These are phyloP conservation scores for Secale cereale DNA, from an alignment of 176 grass and related monocot genomes.

Conservation along the genomic window DNA sequence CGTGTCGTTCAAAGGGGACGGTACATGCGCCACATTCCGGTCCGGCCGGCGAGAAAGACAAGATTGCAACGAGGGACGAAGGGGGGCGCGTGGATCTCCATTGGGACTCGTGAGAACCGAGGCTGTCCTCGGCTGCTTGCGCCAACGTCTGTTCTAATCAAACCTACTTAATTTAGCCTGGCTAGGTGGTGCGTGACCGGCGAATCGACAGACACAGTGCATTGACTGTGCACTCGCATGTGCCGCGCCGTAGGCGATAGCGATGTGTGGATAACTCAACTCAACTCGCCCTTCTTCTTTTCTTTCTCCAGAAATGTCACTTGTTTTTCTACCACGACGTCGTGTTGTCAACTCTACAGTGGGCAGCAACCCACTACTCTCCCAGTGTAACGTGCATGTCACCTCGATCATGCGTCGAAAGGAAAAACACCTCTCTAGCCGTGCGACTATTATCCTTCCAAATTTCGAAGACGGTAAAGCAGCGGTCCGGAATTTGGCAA, in stretches of 20 bases:
- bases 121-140: neutral
- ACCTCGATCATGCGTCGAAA: neutral
- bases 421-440: neutral
- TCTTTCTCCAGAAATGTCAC: neutral
- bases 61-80: neutral
- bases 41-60: conserved; percentile 34
- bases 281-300: neutral
- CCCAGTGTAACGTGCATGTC: neutral
- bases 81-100: neutral
- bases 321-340: neutral
- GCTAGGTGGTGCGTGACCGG: neutral
- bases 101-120: neutral
- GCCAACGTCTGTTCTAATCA: neutral
- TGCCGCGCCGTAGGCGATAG: conserved; percentile 19
- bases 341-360: conserved; percentile 14
- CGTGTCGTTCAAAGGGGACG: neutral
- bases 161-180: neutral
- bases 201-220: neutral
- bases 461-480: neutral
- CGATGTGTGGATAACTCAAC: neutral
- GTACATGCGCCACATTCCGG: neutral
- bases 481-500: neutral
- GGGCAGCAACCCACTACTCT: neutral
- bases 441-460: neutral
- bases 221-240: conserved; percentile 7